Evolutionary conservation across 75 land plant genomes (phyloP), one percentile per base, ranked within the genome.

Genomic region (Selaginella moellendorffii): DNA sequence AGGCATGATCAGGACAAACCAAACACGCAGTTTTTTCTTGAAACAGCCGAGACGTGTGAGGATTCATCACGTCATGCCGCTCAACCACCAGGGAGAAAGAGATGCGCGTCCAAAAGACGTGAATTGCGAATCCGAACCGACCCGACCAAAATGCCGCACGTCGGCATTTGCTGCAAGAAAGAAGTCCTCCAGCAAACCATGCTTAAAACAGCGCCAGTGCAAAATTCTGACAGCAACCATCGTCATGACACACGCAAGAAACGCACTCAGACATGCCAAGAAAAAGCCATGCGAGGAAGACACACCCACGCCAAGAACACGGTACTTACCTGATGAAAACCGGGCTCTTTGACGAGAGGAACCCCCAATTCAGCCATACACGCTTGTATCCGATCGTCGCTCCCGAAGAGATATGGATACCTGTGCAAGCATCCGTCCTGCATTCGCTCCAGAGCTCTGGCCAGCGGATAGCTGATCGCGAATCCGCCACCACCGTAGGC

Each of bases 401-500:
- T 74, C 0, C 73, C 80, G 52, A 69, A 78, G 25, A 83, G 26
- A 23, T 30, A 19, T 18, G 74, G 81, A 42, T 77, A 83, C 63
- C 73, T 73, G 28, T 78, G 61, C 14, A 84, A 10, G 36, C 87
- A 84, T 1, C 18, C 63, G 56, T 84, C 83, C 9, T 76, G 62
- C 26, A 66, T 73, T 10, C 1, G 36, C 0, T 69, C 65, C 30
- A 84, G 21, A 2, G 70, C 77, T 66, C 71, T 62, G 0, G 81
- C 87, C 0, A 84, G 78, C 18, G 81, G 72, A 54, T 66, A 81
- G 27, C 87, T 84, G 66, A 81, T 58, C 0, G 80, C 87, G 29
- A 67, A 74, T 0, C 81, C 87, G n/a, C 84, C 90, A 0, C 90
- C 87, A 0, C 90, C 90, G 54, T 77, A 86, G 2, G 87, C 90